Conservation (phyloP, 2,329 filamentous ascomycete genomes). For the Aspergillus amoenus region DNA sequence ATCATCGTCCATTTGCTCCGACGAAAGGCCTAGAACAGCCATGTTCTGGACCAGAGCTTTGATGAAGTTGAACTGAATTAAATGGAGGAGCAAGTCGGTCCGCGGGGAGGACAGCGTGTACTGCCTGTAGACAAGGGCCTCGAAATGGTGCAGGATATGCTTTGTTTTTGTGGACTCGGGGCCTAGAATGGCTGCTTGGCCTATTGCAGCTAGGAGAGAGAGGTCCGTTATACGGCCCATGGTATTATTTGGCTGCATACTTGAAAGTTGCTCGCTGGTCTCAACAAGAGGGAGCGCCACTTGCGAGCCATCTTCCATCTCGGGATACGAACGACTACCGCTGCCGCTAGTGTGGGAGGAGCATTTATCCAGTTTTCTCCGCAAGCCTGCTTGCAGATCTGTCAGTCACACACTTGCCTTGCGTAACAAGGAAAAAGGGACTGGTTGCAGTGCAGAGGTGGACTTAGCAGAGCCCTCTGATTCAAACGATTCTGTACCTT, state of each 20-base stretch:
- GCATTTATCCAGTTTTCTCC: background rate
- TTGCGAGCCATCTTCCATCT: background rate
- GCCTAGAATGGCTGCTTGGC: background rate
- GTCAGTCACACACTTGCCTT: background rate
- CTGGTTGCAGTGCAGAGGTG: background rate
- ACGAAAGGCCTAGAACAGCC: slow-evolving; percentile 1
- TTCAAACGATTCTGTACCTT: slow-evolving; percentile 14
- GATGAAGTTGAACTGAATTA: slow-evolving; percentile 20
- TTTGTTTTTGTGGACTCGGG: background rate
- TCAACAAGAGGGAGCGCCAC: background rate
- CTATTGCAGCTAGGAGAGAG: background rate
- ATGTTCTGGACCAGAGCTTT: slow-evolving; percentile 20
- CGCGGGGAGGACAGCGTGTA: slow-evolving; percentile 15
- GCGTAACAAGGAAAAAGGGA: background rate
- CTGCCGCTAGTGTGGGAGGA: background rate
- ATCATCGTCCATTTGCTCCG: slow-evolving; percentile 17
- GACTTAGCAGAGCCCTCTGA: slow-evolving; percentile 13
- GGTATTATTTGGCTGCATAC: background rate
- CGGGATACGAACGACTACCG: too few relatives aligned
- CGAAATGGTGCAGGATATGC: background rate
- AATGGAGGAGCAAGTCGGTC: slow-evolving; percentile 17
- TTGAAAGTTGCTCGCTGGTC: background rate
- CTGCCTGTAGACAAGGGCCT: background rate
- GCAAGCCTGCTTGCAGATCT: background rate
- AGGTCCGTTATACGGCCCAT: background rate